A percentile compares a stretch with the other conserved stretches of the same genome.
These are phyloP conservation scores for Fomitopsis schrenkii DNA, from an alignment of 1,284 basidiomycete genomes.

Conservation along the genomic window DNA sequence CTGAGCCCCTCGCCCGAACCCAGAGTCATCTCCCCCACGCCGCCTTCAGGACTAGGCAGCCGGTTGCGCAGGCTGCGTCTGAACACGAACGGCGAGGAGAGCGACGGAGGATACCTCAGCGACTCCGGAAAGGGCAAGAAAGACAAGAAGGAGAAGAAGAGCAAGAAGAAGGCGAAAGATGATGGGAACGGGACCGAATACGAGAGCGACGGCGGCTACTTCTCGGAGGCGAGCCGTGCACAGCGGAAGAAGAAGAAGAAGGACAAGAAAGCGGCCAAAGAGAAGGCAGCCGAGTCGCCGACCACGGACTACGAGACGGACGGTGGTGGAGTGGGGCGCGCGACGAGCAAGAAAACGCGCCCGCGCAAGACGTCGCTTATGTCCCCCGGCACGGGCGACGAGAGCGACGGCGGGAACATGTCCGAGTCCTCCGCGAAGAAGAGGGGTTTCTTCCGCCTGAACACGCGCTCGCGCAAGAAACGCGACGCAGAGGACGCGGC, in stretches of 20 bases:
- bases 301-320: constrained; percentile 34
- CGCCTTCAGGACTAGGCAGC: constrained; percentile 16
- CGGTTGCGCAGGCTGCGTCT: constrained; percentile 36
- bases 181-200: constrained; percentile 21
- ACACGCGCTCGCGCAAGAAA: constrained; percentile 27
- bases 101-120: constrained; percentile 49
- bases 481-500: constrained; percentile 19
- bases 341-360: constrained; percentile 11
- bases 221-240: constrained; percentile 26
- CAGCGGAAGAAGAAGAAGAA: constrained; percentile 26
- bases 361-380: constrained; percentile 19
- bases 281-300: constrained; percentile 29
- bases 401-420: constrained; percentile 38
- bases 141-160: constrained; percentile 19
- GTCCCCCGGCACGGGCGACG: constrained; percentile 26
- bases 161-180: constrained; percentile 15
- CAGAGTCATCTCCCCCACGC: constrained; percentile 13
- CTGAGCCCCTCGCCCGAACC: constrained; percentile 21
- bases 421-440: constrained; percentile 30
- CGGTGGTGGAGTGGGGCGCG: constrained; percentile 13
- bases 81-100: constrained; percentile 43
- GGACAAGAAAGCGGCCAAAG: constrained; percentile 21
- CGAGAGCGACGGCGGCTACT: constrained; percentile 31
- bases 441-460: constrained; percentile 31
- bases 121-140: constrained; percentile 36